A percentile compares a stretch with the other conserved stretches of the same genome.
These are phyloP conservation scores for Ophiostoma sp. DNA, from an alignment of 2,329 filamentous ascomycete genomes.

Conservation along the genomic window DNA sequence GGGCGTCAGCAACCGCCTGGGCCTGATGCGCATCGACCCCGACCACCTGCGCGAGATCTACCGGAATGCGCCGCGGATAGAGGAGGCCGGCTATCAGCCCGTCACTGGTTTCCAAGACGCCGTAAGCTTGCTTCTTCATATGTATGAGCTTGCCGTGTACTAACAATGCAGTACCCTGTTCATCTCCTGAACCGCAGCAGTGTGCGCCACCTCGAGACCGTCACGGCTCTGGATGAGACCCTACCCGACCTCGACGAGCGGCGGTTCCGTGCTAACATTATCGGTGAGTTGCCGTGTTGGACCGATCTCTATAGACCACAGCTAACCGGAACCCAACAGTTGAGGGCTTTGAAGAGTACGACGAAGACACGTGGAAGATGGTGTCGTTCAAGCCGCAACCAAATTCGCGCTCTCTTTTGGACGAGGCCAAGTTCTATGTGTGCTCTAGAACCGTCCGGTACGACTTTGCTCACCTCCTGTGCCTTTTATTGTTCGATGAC, in stretches of 20 bases:
- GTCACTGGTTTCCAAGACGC: conserved; percentile 65
- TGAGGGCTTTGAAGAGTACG: conserved; percentile 57
- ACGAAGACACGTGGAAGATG: conserved; percentile 63
- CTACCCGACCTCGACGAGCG: conserved; percentile 53
- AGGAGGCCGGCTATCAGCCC: conserved; percentile 58
- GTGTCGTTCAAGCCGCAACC: conserved; percentile 49
- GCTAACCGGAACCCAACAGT: conserved; percentile 18
- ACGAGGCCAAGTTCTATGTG: conserved; percentile 45
- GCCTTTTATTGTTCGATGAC: neutral
- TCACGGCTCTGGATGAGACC: conserved; percentile 47
- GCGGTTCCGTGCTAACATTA: conserved; percentile 68
- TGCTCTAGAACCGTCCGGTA: conserved; percentile 59
- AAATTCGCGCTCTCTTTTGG: conserved; percentile 41
- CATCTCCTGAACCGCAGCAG: conserved; percentile 63
- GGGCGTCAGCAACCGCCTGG: conserved; percentile 60
- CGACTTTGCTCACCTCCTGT: conserved; percentile 24
- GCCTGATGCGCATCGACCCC: conserved; percentile 63
- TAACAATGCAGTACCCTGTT: conserved; percentile 56
- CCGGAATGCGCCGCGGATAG: conserved; percentile 53
- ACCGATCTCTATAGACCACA: neutral
- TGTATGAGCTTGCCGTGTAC: neutral
- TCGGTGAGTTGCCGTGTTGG: conserved; percentile 36
- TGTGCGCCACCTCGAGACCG: conserved; percentile 54
- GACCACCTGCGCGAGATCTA: conserved; percentile 53
- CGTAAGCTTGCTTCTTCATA: conserved; percentile 42